These are phyloP conservation scores for Ostreobium quekettii DNA, from an alignment of 139 green algal species.

Conservation along the genomic window DNA sequence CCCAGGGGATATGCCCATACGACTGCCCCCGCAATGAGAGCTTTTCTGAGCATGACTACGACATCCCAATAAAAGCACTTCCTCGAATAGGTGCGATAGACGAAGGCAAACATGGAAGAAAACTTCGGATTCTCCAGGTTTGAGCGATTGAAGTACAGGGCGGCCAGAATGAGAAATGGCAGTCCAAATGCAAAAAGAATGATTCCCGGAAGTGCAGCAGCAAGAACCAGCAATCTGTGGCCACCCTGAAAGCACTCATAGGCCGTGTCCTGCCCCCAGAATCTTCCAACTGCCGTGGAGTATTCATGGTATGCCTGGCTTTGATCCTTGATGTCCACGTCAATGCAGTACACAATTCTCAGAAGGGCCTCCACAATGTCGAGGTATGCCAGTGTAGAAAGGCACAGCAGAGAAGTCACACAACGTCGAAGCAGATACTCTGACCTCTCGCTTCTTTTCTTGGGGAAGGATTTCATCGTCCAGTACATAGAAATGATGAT, in stretches of 20 bases:
- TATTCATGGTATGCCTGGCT: not conserved
- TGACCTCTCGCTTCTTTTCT: too few species aligned
- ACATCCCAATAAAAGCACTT: too few species aligned
- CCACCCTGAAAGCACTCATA: not conserved
- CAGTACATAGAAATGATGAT: too few species aligned
- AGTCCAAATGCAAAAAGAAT: slow-evolving; percentile 1
- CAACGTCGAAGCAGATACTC: too few species aligned
- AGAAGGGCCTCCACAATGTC: not conserved
- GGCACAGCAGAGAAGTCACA: too few species aligned
- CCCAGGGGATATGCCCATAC: too few species aligned
- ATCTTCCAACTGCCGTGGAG: not conserved
- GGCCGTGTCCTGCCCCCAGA: not conserved
- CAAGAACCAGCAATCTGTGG: not conserved
- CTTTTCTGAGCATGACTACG: too few species aligned
- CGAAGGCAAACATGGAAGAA: too few species aligned
- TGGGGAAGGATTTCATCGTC: too few species aligned
- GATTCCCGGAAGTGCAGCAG: not conserved
- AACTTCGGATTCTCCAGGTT: not conserved
- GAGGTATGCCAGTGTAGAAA: too few species aligned
- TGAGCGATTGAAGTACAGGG: not conserved
- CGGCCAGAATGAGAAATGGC: not conserved
- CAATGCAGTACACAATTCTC: not conserved
- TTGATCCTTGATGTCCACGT: not conserved
- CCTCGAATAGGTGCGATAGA: too few species aligned
- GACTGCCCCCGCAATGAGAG: too few species aligned